Conservation (phyloP, 2,329 filamentous ascomycete species). For the Cordyceps javanica region DNA sequence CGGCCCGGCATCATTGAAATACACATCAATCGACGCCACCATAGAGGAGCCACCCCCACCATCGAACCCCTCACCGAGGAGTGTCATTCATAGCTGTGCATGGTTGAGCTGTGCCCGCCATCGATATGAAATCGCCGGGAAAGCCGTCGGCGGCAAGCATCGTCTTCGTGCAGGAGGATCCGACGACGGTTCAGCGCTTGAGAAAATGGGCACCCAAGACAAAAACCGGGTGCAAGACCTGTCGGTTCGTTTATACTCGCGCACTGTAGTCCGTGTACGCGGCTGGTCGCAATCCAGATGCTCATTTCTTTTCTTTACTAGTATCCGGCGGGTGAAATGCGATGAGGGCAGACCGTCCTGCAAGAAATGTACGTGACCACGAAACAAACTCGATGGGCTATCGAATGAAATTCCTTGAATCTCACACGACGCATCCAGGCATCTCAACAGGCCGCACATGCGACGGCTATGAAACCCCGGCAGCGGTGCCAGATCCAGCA, state of each 20-base stretch:
- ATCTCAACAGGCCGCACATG: neutral
- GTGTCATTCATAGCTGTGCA: neutral
- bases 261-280: neutral
- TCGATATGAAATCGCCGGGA: neutral
- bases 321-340: constrained; percentile 5
- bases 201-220: constrained; percentile 10
- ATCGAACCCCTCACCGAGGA: neutral
- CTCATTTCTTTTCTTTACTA: neutral
- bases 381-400: neutral
- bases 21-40: neutral
- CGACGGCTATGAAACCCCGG: neutral
- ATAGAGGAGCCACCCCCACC: neutral
- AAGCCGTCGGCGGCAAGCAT: neutral
- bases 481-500: neutral
- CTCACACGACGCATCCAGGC: neutral
- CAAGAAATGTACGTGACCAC: neutral
- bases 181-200: neutral
- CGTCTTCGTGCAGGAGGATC: constrained; percentile 5
- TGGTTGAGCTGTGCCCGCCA: neutral
- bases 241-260: constrained; percentile 1
- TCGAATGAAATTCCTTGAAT: neutral
- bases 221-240: constrained; percentile 10
- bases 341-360: constrained; percentile 7
- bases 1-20: neutral
- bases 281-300: neutral